A percentile compares a stretch with the other conserved stretches of the same genome.
Evolutionary conservation across 2,329 filamentous ascomycete genomes (phyloP).

Genomic region (Fonsecaea pedrosoi): DNA sequence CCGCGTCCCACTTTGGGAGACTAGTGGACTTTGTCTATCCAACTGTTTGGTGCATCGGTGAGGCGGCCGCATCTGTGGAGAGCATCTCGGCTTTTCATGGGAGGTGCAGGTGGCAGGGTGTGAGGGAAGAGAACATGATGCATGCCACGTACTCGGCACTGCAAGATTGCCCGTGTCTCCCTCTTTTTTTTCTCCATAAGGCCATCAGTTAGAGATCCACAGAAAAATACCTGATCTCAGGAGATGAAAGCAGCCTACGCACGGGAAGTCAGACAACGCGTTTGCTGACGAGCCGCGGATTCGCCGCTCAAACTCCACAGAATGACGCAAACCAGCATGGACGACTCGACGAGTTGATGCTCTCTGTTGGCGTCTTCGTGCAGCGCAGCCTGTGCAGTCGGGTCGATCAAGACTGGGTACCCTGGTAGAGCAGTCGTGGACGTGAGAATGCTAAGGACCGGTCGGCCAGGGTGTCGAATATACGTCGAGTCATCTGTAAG

Average conservation of each 20-base stretch:
- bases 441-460: neutral
- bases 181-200: neutral
- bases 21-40: neutral
- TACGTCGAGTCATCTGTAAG: neutral
- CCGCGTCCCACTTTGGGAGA: neutral
- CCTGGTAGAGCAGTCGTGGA: neutral
- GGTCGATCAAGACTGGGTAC: neutral
- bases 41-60: neutral
- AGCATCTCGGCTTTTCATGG: neutral
- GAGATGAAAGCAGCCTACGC: neutral
- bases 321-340: neutral
- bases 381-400: neutral
- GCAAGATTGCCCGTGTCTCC: neutral
- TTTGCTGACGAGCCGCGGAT: neutral
- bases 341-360: neutral
- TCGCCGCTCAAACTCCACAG: neutral
- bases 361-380: neutral
- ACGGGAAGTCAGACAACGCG: neutral
- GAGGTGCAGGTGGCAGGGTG: neutral
- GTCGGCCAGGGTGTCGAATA: neutral
- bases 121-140: neutral
- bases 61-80: neutral
- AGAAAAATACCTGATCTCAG: neutral
- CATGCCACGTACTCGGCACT: neutral
- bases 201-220: neutral